Base-by-base conservation (phyloP, 192 early-diverging fungal genomes). In the Geranomyces michiganensis region DNA sequence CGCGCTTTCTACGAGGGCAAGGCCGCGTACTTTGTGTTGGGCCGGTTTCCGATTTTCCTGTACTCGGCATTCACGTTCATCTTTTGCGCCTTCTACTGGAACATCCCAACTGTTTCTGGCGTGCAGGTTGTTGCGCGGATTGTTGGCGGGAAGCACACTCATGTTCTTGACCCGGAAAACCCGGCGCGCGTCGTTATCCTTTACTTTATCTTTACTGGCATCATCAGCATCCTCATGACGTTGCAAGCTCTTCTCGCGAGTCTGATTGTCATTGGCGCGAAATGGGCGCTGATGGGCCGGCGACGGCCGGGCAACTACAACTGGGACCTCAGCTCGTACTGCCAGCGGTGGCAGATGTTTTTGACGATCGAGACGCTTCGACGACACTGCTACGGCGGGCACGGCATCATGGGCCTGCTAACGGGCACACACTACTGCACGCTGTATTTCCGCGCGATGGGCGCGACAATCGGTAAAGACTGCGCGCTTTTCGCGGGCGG, bases 311-410 rank as follows among this genome's bases (percentile, higher is more conserved):
- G 82, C 19, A 45, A 56, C 9, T 79, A 79, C 65, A 73, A 81
- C 60, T 83, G 82, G 82, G 82, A 83, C 65, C 69, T 67, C 51
- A 72, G 76, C 17, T 75, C 73, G 13, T 81, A 83, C 69, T 81
- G 79, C 32, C 82, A 83, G 48, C 63, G 77, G 22, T 83, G 82
- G 82, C 79, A 83, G 63, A n/a, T 82, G 19, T 71, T 56, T n/a
- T 72, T 83, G 22, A 68, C 74, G 5, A 17, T 81, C 41, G 70
- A 76, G 46, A 55, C 56, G 31, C 56, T 81, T 46, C 44, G 72
- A 17, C 24, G 67, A 17, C 51, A 55, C 51, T 55, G 51, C 14
- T 55, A 55, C 51, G 51, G 26, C 3, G 51, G 51, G 3, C 51
- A 55, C 14, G 74, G 74, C 47, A 44, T 81, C n/a, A 60, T 81